Percentiles rank a stretch among this genome's conserved stretches.
Evolutionary conservation across 306 rosid genomes (phyloP).

Genomic region (Senna tora): DNA sequence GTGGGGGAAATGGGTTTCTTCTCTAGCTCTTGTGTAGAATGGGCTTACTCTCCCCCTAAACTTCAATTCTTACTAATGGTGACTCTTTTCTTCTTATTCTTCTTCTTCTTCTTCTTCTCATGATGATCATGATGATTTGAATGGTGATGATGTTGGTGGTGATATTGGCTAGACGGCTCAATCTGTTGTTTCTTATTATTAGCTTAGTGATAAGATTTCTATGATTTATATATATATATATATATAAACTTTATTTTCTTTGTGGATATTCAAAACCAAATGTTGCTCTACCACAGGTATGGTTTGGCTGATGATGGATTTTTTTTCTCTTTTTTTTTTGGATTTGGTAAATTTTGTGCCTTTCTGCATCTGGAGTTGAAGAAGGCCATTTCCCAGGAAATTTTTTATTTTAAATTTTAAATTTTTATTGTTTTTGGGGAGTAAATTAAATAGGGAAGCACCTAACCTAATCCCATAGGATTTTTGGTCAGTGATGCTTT

Average conservation of each 20-base stretch:
- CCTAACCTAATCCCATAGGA: slow-evolving; percentile 48
- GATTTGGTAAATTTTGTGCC: slow-evolving; percentile 33
- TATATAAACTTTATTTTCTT: slow-evolving; percentile 4
- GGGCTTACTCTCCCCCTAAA: slow-evolving; percentile 18
- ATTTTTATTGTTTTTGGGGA: slow-evolving; percentile 32
- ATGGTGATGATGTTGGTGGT: slow-evolving; percentile 54
- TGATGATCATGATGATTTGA: too few species aligned
- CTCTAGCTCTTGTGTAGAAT: slow-evolving; percentile 32
- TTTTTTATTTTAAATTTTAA: too few species aligned
- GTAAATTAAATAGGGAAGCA: slow-evolving; percentile 52
- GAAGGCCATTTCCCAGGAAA: slow-evolving; percentile 41
- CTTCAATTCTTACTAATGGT: slow-evolving; percentile 16
- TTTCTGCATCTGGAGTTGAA: slow-evolving; percentile 39
- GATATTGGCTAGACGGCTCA: slow-evolving; percentile 97
- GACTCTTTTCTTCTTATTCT: slow-evolving; percentile 34
- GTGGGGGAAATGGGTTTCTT: slow-evolving; percentile 37
- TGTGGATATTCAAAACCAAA: slow-evolving; percentile 42
- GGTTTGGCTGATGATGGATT: slow-evolving; percentile 1
- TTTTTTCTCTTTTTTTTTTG: too few species aligned
- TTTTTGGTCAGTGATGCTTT: slow-evolving; percentile 60
- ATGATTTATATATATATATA: slow-evolving; percentile 15
- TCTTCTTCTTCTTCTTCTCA: slow-evolving; percentile 32
- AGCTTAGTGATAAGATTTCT: slow-evolving; percentile 39
- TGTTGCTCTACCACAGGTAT: slow-evolving; percentile 34
- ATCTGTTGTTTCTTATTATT: slow-evolving; percentile 74